Conservation (phyloP, 2,329 filamentous ascomycete species). For the Paraphaeosphaeria sporulosa region DNA sequence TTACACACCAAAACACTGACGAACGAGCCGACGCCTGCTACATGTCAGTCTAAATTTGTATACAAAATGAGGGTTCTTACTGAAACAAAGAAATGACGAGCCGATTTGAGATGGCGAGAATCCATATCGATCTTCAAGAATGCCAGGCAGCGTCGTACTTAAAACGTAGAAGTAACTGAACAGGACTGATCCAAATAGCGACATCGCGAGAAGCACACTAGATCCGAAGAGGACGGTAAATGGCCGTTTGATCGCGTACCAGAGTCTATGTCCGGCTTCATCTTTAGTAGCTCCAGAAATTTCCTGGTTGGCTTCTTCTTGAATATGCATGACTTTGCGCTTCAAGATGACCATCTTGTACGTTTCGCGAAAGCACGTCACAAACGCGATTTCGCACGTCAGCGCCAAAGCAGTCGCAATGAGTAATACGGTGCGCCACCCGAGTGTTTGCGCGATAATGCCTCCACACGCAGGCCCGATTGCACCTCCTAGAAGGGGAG, state of each 20-base stretch:
- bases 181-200: slow-evolving; percentile 51
- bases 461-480: slow-evolving; percentile 65
- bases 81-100: slow-evolving; percentile 63
- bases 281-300: slow-evolving; percentile 15
- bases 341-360: slow-evolving; percentile 65
- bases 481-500: slow-evolving; percentile 65
- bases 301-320: slow-evolving; percentile 24
- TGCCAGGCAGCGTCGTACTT: slow-evolving; percentile 54
- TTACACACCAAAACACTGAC: slow-evolving; percentile 61
- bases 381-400: slow-evolving; percentile 59
- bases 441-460: slow-evolving; percentile 61
- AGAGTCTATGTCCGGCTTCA: slow-evolving; percentile 37
- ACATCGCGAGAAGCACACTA: slow-evolving; percentile 62
- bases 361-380: slow-evolving; percentile 65
- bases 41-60: slow-evolving; percentile 14
- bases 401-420: slow-evolving; percentile 58
- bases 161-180: slow-evolving; percentile 58
- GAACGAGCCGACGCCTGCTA: slow-evolving; percentile 57
- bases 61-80: slow-evolving; percentile 39
- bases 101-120: slow-evolving; percentile 62
- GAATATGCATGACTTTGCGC: slow-evolving; percentile 30
- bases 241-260: slow-evolving; percentile 52
- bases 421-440: slow-evolving; percentile 64
- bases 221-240: slow-evolving; percentile 56
- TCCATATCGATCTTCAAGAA: slow-evolving; percentile 51